Evolutionary conservation across 352 stramenopile species (phyloP).

Genomic region (Phytophthora boehmeriae): DNA sequence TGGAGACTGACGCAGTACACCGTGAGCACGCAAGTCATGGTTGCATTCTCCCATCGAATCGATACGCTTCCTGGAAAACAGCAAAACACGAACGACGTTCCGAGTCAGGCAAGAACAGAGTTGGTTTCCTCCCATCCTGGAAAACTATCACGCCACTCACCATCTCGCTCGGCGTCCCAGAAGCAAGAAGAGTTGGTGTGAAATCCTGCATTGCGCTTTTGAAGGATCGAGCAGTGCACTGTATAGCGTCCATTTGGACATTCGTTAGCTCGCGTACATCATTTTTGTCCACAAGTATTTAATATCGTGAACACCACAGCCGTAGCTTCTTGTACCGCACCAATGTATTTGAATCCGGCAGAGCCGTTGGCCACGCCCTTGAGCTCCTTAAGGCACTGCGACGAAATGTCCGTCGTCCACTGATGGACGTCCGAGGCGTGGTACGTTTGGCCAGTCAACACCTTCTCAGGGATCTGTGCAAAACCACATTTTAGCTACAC

Average conservation of each 20-base stretch:
- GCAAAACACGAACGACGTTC: conserved; percentile 11
- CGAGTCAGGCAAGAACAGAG: conserved; percentile 8
- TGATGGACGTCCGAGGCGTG: conserved; percentile 82
- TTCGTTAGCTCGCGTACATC: conserved; percentile 31
- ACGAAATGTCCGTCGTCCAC: conserved; percentile 82
- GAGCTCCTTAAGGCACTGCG: conserved; percentile 82
- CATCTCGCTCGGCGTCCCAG: conserved; percentile 86
- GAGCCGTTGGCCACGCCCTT: conserved; percentile 85
- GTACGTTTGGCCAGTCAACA: conserved; percentile 71
- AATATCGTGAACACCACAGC: conserved; percentile 24
- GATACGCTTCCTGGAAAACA: conserved; percentile 62
- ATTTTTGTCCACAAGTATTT: conserved; percentile 47
- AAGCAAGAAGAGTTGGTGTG: conserved; percentile 90
- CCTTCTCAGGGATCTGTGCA: conserved; percentile 71
- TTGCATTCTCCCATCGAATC: conserved; percentile 77
- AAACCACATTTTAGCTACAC: neutral
- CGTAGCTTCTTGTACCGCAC: conserved; percentile 31
- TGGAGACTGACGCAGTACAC: conserved; percentile 80
- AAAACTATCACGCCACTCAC: conserved; percentile 37
- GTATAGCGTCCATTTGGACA: conserved; percentile 16
- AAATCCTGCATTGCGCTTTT: conserved; percentile 88
- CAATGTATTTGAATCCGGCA: conserved; percentile 90
- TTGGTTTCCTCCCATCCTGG: neutral
- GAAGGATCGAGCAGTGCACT: conserved; percentile 90
- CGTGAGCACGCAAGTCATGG: conserved; percentile 73